Conservation (phyloP, 257 asterid species). For the Solanum piurae region DNA sequence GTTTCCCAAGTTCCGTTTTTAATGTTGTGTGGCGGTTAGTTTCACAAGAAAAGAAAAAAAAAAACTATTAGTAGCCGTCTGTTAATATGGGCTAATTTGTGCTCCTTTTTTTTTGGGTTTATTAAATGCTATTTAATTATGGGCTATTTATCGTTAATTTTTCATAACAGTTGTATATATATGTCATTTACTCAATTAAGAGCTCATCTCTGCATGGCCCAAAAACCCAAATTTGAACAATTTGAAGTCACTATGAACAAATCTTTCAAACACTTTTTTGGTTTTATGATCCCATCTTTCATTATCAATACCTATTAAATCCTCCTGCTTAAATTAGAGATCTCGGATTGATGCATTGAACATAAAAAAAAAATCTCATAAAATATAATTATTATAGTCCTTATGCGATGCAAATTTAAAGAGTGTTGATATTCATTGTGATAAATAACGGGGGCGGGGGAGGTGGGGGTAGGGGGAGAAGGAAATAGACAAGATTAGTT, state of each 20-base stretch:
- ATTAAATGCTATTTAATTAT: no score
- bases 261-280: not conserved
- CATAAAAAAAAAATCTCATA: not conserved
- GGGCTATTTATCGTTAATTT: no score
- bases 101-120: no score
- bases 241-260: not conserved
- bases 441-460: not conserved
- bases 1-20: no score
- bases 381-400: not conserved
- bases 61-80: no score
- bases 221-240: not conserved
- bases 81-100: no score
- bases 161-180: no score
- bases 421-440: not conserved
- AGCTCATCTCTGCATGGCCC: not conserved
- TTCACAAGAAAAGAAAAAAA: no score
- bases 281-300: not conserved
- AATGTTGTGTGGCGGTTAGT: no score
- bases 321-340: not conserved
- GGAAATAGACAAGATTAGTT: not conserved
- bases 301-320: not conserved
- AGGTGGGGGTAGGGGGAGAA: no score
- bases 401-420: not conserved
- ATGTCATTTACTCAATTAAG: not conserved
- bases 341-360: not conserved